Percentiles rank a stretch among this genome's conserved stretches.
phyloP scores from a whole-genome alignment of 2,329 filamentous ascomycete genomes.

The Colletotrichum musae region DNA sequence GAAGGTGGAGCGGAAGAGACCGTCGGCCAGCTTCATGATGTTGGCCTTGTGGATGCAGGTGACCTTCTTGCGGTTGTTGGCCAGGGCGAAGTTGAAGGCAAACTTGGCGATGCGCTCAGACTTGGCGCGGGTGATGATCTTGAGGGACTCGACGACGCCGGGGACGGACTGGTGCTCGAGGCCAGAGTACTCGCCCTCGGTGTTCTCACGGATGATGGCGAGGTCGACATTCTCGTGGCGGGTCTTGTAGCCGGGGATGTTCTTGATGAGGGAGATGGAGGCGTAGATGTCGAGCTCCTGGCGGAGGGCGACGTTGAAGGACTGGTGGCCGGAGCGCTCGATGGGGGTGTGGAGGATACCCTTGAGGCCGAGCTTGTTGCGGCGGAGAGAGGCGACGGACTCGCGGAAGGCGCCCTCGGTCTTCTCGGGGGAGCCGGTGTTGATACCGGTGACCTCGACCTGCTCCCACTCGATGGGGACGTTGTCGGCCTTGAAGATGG shows the following conservation, averaged over 20 bases:
- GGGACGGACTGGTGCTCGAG: constrained; percentile 98
- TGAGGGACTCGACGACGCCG: constrained; percentile 98
- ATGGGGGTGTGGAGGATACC: constrained; percentile 98
- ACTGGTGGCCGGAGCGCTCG: constrained; percentile 96
- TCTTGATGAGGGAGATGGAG: constrained; percentile 98
- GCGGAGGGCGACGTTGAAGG: constrained; percentile 99
- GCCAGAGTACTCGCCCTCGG: constrained; percentile 99
- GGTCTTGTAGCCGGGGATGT: constrained; percentile 98
- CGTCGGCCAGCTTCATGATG: constrained; percentile 99
- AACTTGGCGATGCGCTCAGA: constrained; percentile 99
- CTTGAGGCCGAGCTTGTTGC: constrained; percentile 99
- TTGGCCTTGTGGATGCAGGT: constrained; percentile 99
- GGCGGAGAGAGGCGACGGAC: constrained; percentile 93
- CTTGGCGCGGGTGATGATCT: constrained; percentile 99
- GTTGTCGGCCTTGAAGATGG: constrained; percentile 99
- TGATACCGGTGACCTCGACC: constrained; percentile 93
- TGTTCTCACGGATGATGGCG: constrained; percentile 99
- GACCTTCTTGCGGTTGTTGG: constrained; percentile 99
- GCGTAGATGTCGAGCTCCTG: constrained; percentile 99
- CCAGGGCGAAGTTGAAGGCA: constrained; percentile 96
- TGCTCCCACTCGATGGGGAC: constrained; percentile 99
- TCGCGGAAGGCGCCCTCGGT: constrained; percentile 96
- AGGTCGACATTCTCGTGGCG: constrained; percentile 98
- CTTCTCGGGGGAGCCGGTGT: constrained; percentile 82
- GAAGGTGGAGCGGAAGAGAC: constrained; percentile 98